Evolutionary conservation across 2,329 filamentous ascomycete genomes (phyloP), one percentile per base, ranked within the genome.

Genomic region (Lecanosticta acicola): DNA sequence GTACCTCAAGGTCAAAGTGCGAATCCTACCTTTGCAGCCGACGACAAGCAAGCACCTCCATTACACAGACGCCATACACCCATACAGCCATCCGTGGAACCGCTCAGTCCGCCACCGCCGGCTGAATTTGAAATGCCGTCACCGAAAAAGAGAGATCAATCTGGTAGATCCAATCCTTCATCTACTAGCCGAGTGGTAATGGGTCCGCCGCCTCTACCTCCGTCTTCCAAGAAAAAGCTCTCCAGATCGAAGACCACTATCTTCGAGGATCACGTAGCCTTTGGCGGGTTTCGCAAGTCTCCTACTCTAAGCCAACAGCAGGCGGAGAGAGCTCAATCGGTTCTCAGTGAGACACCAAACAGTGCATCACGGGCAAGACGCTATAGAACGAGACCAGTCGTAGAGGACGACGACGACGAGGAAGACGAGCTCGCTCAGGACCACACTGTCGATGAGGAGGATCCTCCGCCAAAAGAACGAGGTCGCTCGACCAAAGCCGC

Each of bases 261-360:
- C 38, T 66, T 60, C 38, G 64, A 66, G 46, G 64, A 66, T 32
- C 60, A 63, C 38, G 49, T 63, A 11, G 54, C 56, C 13, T 46
- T 56, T 18, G 24, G 16, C n/a, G 46, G 40, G 34, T 46, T 52
- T 11, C 53, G 56, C 33, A 52, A 43, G 18, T 55, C 51, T 3
- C 59, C 56, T n/a, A 63, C 36, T 33, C 54, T 65, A 9, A 59
- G 57, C 41, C 61, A 66, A 38, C 61, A 64, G 45, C 62, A 65
- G 45, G 60, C 59, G n/a, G n/a, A n/a, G n/a, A n/a, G n/a, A n/a
- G n/a, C n/a, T n/a, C n/a, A n/a, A n/a, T n/a, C n/a, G n/a, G n/a
- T n/a, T n/a, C n/a, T n/a, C n/a, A n/a, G n/a, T n/a, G n/a, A n/a
- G n/a, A n/a, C n/a, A n/a, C n/a, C n/a, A n/a, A n/a, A n/a, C n/a